Percentiles rank a stretch among this genome's conserved stretches.
phyloP scores from a whole-genome alignment of 441 rosid species.

The Aquilaria agallochum region DNA sequence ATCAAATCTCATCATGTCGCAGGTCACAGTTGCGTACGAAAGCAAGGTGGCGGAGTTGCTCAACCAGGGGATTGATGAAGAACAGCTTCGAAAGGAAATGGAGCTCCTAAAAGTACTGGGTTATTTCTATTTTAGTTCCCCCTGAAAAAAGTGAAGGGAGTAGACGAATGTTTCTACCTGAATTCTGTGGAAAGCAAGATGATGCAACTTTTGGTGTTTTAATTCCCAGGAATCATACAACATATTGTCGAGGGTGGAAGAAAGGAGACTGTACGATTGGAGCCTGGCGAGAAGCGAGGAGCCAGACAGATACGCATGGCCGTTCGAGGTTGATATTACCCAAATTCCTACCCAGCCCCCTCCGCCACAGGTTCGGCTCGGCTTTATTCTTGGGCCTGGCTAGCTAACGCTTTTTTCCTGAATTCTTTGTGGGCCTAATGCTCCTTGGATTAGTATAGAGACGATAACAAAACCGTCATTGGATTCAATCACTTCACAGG shows the following conservation, averaged over 20 bases:
- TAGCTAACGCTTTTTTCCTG: no score
- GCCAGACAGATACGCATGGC: slow-evolving; percentile 68
- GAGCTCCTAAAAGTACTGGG: slow-evolving; percentile 43
- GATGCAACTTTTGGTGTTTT: background rate
- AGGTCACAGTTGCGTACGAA: slow-evolving; percentile 53
- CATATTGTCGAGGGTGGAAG: slow-evolving; percentile 60
- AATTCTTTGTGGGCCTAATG: background rate
- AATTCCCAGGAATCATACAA: slow-evolving; percentile 52
- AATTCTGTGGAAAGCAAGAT: background rate
- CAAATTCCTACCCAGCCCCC: slow-evolving; percentile 39
- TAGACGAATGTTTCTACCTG: no score
- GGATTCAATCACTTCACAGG: slow-evolving; percentile 27
- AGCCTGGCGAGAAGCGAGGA: slow-evolving; percentile 64
- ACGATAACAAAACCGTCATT: no score
- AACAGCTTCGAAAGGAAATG: slow-evolving; percentile 37
- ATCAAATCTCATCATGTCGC: background rate
- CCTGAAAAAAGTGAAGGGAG: no score
- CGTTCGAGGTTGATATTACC: slow-evolving; percentile 54
- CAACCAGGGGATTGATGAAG: slow-evolving; percentile 52
- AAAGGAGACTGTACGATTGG: slow-evolving; percentile 90
- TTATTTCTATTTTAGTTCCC: background rate
- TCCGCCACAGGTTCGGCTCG: slow-evolving; percentile 41
- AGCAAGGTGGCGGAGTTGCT: slow-evolving; percentile 42
- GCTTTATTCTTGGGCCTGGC: no score
- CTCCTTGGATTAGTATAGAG: background rate